A percentile compares a stretch with the other conserved stretches of the same genome.
phyloP scores from a whole-genome alignment of 257 asterid genomes.

The Capsicum rhomboideum region DNA sequence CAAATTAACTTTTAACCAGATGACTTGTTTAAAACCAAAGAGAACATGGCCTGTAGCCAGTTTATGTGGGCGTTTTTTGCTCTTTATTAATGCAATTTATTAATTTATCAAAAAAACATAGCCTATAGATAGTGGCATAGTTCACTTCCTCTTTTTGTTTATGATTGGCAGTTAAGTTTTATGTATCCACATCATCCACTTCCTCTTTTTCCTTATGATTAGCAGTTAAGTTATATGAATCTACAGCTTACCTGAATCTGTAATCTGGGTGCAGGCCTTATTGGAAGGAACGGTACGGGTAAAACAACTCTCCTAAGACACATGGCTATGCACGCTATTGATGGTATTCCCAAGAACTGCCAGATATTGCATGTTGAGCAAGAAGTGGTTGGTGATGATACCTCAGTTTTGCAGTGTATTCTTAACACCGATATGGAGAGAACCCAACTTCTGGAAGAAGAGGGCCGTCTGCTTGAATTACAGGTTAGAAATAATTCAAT shows the following conservation, averaged over 20 bases:
- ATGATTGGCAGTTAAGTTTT: not conserved
- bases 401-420: conserved; percentile 82
- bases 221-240: not conserved
- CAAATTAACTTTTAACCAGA: not conserved
- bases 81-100: not conserved
- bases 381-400: conserved; percentile 91
- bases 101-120: not conserved
- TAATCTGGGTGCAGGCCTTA: conserved; percentile 57
- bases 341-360: conserved; percentile 92
- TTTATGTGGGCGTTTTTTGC: not conserved
- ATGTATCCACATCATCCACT: not conserved
- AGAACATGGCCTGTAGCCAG: not conserved
- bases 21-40: not conserved
- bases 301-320: conserved; percentile 92
- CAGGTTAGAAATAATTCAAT: conserved; percentile 53
- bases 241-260: not conserved
- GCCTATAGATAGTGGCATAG: not conserved
- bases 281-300: conserved; percentile 99
- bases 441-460: conserved; percentile 79
- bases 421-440: conserved; percentile 85
- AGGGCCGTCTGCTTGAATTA: conserved; percentile 54
- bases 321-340: conserved; percentile 98
- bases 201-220: not conserved
- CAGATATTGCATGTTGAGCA: conserved; percentile 98
- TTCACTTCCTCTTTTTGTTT: not conserved